Conservation (phyloP, 1,284 basidiomycete species). For the Thelephora terrestris region DNA sequence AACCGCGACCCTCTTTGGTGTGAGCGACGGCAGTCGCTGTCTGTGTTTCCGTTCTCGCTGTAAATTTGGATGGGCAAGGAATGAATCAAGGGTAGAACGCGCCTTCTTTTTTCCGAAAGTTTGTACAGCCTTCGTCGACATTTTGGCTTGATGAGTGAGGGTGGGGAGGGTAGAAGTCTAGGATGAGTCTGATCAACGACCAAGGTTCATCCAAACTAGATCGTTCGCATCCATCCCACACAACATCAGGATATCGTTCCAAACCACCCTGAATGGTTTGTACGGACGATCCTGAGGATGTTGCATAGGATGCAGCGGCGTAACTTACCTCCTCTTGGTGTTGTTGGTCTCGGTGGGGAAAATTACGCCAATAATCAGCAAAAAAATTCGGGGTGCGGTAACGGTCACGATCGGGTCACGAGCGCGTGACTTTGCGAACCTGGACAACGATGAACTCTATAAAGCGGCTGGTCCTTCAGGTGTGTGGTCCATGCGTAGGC, state of each 20-base stretch:
- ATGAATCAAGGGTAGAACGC: conserved; percentile 19
- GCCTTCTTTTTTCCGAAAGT: conserved; percentile 99
- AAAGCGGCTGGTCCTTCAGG: too few relatives aligned
- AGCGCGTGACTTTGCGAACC: too few relatives aligned
- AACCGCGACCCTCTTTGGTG: conserved; percentile 93
- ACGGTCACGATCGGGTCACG: too few relatives aligned
- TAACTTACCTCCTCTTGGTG: conserved; percentile 31
- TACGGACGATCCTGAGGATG: conserved; percentile 7
- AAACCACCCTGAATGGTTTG: neutral
- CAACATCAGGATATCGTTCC: conserved; percentile 11
- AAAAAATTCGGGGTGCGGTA: too few relatives aligned
- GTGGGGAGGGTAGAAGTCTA: conserved; percentile 7
- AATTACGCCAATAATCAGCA: conserved; percentile 9
- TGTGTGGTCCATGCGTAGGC: neutral
- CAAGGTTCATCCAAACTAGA: conserved; percentile 27
- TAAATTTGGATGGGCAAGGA: neutral
- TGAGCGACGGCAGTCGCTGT: conserved; percentile 95
- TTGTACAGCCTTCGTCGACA: conserved; percentile 87
- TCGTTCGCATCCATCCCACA: conserved; percentile 30
- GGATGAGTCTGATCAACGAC: neutral
- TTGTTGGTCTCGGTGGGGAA: conserved; percentile 21
- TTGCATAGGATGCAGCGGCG: conserved; percentile 9
- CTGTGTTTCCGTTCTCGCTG: conserved; percentile 29
- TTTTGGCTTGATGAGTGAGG: conserved; percentile 29
- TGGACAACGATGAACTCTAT: too few relatives aligned